Base-by-base conservation (phyloP, 495 filamentous ascomycete species). In the Staphylotrichum tortipilum region DNA sequence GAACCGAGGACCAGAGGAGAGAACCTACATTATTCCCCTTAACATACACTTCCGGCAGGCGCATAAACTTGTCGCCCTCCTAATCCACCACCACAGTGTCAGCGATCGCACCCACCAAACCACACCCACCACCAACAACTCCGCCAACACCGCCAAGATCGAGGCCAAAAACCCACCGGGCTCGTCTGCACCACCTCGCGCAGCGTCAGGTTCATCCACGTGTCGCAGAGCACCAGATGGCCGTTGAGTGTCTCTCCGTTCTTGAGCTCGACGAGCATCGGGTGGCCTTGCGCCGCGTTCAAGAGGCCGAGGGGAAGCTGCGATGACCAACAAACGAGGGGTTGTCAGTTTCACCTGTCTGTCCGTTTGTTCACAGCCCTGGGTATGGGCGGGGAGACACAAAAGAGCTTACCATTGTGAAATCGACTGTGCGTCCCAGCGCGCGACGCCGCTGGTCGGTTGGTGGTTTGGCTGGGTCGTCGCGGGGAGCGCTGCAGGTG, bases 201-300 rank as follows among this genome's bases (percentile, higher is more conserved):
- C 63, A 98, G 70, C 17, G 91, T 96, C 42, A 98, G 68, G 68
- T 98, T 98, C 92, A 98, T 98, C 89, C 89, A 98, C 31, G 89
- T 97, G 68, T 98, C 92, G 77, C 89, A 97, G 64, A 81, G 89
- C 65, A 95, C 83, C 47, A 98, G 75, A 63, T 94, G 89, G 56
- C 92, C 92, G 70, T 97, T 98, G 41, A 97, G 75, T 0, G 91
- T 97, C 67, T 97, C 94, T 68, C 92, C 94, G 59, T 91, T 95
- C 77, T 98, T 98, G 54, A 98, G 86, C 76, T 98, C 92, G 36
- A 98, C 92, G 45, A 97, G 86, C 89, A 98, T 97, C 11, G 91
- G 90, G 69, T 94, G 88, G 79, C 94, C 94, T 75, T 95, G 88
- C 47, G 92, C 91, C 60, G 91, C 92, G 50, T 83, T 95, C 33